phyloP scores from a whole-genome alignment of 2,329 filamentous ascomycete species.

The Ophiocordyceps sinensis region DNA sequence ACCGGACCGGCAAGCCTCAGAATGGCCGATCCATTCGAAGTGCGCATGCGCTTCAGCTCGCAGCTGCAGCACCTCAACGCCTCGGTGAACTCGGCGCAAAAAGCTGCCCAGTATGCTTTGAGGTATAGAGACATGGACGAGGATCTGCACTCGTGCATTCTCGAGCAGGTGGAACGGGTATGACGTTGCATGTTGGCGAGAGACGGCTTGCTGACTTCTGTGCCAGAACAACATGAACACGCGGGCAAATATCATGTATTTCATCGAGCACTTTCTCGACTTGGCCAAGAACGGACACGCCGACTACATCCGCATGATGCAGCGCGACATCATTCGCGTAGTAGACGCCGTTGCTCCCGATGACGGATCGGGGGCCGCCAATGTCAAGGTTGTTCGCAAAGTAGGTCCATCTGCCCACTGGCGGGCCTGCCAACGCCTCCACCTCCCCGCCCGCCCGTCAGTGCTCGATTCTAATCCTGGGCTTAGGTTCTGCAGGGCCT shows the following conservation, averaged over 20 bases:
- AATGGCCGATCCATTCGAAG: constrained; percentile 83
- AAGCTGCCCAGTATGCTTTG: constrained; percentile 87
- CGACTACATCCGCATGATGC: constrained; percentile 87
- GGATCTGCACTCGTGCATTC: constrained; percentile 90
- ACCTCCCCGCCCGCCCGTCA: background rate
- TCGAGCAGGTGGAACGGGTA: constrained; percentile 84
- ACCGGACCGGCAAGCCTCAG: background rate
- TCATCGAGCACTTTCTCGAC: constrained; percentile 90
- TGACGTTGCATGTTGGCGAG: background rate
- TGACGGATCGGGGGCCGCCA: constrained; percentile 77
- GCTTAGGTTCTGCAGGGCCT: constrained; percentile 52
- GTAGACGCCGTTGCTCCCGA: constrained; percentile 85
- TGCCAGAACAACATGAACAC: constrained; percentile 84
- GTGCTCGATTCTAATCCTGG: background rate
- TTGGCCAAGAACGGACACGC: constrained; percentile 61
- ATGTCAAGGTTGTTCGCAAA: constrained; percentile 81
- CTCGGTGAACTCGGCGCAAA: constrained; percentile 74
- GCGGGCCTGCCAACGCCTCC: background rate
- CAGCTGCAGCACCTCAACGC: constrained; percentile 86
- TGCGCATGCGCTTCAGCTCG: constrained; percentile 89
- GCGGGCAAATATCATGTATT: constrained; percentile 97
- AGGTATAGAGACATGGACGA: constrained; percentile 92
- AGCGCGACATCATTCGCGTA: constrained; percentile 79
- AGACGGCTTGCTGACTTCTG: background rate
- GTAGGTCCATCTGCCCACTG: constrained; percentile 28